Evolutionary conservation across 257 asterid species (phyloP), one percentile per base, ranked within the genome.

Genomic region (Solanum pinnatisectum): DNA sequence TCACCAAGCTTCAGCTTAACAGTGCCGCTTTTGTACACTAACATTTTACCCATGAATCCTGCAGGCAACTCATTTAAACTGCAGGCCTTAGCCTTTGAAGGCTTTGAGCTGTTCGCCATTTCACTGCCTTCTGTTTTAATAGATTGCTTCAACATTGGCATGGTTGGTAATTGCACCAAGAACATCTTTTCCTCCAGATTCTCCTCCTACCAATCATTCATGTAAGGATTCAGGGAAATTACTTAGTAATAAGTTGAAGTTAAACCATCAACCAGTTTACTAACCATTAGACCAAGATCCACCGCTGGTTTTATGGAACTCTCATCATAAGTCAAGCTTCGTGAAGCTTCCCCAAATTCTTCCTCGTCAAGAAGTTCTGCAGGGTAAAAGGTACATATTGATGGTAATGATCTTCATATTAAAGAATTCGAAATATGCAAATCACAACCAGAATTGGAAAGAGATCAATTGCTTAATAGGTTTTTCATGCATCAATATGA

Each of bases 1-100:
- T 94, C 98, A 14, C 99, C 99, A 71, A 97, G 93, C 96, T 95
- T 97, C 94, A 96, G 70, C 91, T 97, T 96, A 42, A 95, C 89
- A 84, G 95, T 94, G 83, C 99, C 99, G 68, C 94, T 94, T 87
- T 35, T 93, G 93, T 94, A 95, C 12, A 96, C 96, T 33, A 94
- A 39, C 93, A 95, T 89, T 93, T 97, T 96, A 15, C 99, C 99
- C 91, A 95, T 91, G 68, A 87, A 88, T 30, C 99, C 99, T 20
- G 89, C 90, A 36, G 94, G 95, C 44, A 95, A 88, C 59, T 88
- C 92, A 78, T 92, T 94, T 87, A 93, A 74, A 35, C 35, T 71
- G 84, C 88, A 87, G 12, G 89, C 87, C 92, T 91, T 91, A 60
- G 84, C 90, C 85, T 86, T 92, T 63, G 87, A 60, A n/a, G 91